phyloP scores from a whole-genome alignment of 306 rosid species.

The Canavalia gladiata region DNA sequence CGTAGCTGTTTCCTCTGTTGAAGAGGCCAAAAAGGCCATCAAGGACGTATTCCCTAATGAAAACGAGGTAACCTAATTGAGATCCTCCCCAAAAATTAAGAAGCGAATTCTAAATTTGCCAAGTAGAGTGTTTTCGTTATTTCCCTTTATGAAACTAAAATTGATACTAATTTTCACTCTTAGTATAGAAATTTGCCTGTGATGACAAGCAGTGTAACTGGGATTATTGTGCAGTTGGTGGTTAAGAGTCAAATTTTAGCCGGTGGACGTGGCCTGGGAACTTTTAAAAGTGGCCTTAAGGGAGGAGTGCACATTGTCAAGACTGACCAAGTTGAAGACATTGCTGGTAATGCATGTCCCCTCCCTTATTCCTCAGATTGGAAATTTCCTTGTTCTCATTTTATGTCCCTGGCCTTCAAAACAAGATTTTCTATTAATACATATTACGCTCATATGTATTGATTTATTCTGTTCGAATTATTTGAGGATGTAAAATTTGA shows the following conservation, averaged over 20 bases:
- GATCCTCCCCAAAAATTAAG: not conserved
- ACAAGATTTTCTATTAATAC: not conserved
- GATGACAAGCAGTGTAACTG: conserved; percentile 48
- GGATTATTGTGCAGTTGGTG: conserved; percentile 58
- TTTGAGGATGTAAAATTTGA: not conserved
- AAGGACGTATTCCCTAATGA: conserved; percentile 67
- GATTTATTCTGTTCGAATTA: conserved; percentile 35
- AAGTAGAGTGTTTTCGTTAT: conserved; percentile 7
- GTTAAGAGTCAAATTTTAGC: conserved; percentile 84
- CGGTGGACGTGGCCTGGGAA: conserved; percentile 98
- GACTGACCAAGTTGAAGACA: conserved; percentile 82
- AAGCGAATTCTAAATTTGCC: conserved; percentile 1
- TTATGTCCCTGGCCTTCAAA: conserved; percentile 34
- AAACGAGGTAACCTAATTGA: conserved; percentile 51
- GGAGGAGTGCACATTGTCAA: conserved; percentile 98
- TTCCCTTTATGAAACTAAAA: not conserved
- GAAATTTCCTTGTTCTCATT: conserved; percentile 32
- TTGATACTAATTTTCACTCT: not conserved
- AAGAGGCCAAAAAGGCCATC: conserved; percentile 58
- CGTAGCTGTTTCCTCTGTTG: conserved; percentile 58
- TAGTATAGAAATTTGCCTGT: not conserved
- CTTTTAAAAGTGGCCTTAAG: conserved; percentile 88
- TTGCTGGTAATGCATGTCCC: conserved; percentile 75
- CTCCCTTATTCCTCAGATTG: conserved; percentile 24
- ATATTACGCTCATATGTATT: not conserved